phyloP scores from a whole-genome alignment of 2,329 filamentous ascomycete genomes.

The Penicillium sp. region DNA sequence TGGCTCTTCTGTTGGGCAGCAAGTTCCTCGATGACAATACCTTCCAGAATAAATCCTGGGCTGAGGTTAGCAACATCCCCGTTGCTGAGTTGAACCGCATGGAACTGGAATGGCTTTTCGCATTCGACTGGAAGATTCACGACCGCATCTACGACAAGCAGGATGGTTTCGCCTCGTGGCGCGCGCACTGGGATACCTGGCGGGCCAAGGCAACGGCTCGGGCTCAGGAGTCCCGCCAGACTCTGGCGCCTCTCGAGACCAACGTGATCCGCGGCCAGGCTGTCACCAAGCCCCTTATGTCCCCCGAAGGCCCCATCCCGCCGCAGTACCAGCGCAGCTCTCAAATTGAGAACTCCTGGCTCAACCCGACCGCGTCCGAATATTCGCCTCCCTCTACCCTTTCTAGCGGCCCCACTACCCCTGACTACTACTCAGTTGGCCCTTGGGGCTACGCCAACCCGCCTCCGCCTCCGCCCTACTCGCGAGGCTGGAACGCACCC shows the following conservation, averaged over 20 bases:
- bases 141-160: conserved; percentile 77
- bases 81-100: conserved; percentile 80
- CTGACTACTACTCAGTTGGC: conserved; percentile 46
- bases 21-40: conserved; percentile 97
- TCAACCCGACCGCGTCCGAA: conserved; percentile 49
- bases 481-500: conserved; percentile 40
- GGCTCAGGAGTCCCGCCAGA: conserved; percentile 46
- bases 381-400: conserved; percentile 52
- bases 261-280: conserved; percentile 54
- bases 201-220: conserved; percentile 51
- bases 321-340: conserved; percentile 50
- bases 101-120: conserved; percentile 82
- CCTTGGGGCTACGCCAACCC: conserved; percentile 45
- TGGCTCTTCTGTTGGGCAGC: conserved; percentile 80
- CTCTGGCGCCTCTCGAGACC: conserved; percentile 64
- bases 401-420: conserved; percentile 48
- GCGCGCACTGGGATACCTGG: conserved; percentile 65
- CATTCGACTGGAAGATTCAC: conserved; percentile 81
- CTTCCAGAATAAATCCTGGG: conserved; percentile 96
- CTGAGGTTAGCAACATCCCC: conserved; percentile 86
- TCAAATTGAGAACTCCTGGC: conserved; percentile 51
- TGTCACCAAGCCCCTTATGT: conserved; percentile 50
- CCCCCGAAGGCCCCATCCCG: conserved; percentile 49
- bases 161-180: conserved; percentile 64
- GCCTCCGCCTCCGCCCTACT: conserved; percentile 42